phyloP scores from a whole-genome alignment of 768 basidiomycete genomes.

The Sporobolomyces pararoseus region DNA sequence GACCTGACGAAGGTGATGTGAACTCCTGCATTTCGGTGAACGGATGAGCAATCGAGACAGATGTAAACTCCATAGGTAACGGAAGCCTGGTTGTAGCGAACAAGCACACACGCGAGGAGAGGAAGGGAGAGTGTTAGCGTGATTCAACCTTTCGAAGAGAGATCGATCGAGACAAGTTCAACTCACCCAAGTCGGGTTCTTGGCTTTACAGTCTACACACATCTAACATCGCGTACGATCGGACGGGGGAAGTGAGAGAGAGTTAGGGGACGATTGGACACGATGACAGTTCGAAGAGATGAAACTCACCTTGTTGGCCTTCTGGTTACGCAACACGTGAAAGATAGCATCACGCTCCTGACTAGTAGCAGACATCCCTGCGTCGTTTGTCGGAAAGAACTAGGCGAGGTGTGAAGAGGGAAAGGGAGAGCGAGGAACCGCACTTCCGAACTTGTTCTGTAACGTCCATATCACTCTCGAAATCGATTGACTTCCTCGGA shows the following conservation, averaged over 20 bases:
- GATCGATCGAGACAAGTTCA: neutral
- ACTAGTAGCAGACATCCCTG: slow-evolving; percentile 23
- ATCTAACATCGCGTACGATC: slow-evolving; percentile 52
- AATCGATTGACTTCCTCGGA: too few relatives aligned
- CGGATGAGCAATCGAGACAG: slow-evolving; percentile 91
- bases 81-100: slow-evolving; percentile 58
- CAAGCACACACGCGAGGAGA: neutral
- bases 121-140: neutral
- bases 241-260: neutral
- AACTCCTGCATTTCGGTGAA: slow-evolving; percentile 94
- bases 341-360: slow-evolving; percentile 84
- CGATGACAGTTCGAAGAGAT: neutral
- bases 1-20: slow-evolving; percentile 96
- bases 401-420: neutral
- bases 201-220: slow-evolving; percentile 92
- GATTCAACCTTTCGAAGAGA: neutral
- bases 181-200: slow-evolving; percentile 80
- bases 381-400: too few relatives aligned
- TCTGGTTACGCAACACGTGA: slow-evolving; percentile 72
- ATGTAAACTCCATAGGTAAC: slow-evolving; percentile 96
- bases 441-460: too few relatives aligned
- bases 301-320: slow-evolving; percentile 77
- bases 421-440: neutral
- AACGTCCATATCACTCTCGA: too few relatives aligned
- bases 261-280: neutral